phyloP scores from a whole-genome alignment of 139 green algal genomes.

The Chlorella sp. region DNA sequence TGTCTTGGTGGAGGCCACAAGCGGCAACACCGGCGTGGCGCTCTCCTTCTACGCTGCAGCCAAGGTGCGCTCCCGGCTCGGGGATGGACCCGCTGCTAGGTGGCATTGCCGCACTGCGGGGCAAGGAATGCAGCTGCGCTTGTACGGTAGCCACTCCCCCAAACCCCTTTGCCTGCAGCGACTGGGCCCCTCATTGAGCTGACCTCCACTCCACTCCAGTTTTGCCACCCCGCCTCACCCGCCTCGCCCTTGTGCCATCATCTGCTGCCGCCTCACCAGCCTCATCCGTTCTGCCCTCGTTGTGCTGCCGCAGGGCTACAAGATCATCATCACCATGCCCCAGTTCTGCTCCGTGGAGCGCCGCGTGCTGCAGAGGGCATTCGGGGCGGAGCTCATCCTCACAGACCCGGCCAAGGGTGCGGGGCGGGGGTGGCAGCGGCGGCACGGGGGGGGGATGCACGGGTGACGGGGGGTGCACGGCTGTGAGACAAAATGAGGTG shows the following conservation, averaged over 20 bases:
- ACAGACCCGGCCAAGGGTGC: slow-evolving; percentile 56
- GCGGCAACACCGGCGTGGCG: slow-evolving; percentile 94
- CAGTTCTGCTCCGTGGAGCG: slow-evolving; percentile 97
- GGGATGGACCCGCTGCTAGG: too few relatives aligned
- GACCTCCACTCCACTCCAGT: too few relatives aligned
- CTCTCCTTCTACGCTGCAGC: slow-evolving; percentile 86
- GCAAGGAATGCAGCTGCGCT: not conserved
- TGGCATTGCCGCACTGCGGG: too few relatives aligned
- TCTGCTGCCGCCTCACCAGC: not conserved
- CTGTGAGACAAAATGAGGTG: too few relatives aligned
- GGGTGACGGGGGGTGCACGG: too few relatives aligned
- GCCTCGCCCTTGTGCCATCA: not conserved
- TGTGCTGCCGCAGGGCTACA: not conserved
- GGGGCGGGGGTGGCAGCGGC: not conserved
- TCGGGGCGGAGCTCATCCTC: slow-evolving; percentile 65
- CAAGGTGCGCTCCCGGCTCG: slow-evolving; percentile 58
- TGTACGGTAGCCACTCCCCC: not conserved
- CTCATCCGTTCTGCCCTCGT: not conserved
- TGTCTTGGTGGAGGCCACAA: slow-evolving; percentile 78
- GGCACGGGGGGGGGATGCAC: not conserved
- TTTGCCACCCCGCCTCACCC: not conserved
- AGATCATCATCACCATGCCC: slow-evolving; percentile 95
- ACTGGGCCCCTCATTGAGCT: too few relatives aligned
- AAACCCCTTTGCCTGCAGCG: not conserved
- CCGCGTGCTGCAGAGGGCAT: slow-evolving; percentile 90